phyloP scores from a whole-genome alignment of 257 asterid genomes.

The Penstemon davidsonii region DNA sequence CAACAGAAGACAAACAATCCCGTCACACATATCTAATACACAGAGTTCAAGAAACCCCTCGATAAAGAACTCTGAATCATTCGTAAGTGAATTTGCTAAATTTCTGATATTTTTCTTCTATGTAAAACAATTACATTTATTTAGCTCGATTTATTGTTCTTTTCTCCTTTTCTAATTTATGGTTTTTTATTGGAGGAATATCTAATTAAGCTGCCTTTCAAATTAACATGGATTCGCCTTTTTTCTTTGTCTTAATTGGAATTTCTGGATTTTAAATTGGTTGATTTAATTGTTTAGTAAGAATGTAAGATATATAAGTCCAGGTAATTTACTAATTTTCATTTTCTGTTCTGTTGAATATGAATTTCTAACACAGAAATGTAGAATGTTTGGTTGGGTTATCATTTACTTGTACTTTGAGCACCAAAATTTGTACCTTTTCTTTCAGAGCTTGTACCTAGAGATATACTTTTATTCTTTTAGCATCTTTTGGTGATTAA shows the following conservation, averaged over 20 bases:
- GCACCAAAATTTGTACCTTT: neutral
- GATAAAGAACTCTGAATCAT: slow-evolving; percentile 6
- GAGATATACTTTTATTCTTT: neutral
- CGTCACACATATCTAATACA: neutral
- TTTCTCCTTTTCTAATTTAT: neutral
- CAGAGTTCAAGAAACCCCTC: slow-evolving; percentile 18
- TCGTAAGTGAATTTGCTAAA: slow-evolving; percentile 32
- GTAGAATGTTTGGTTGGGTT: neutral
- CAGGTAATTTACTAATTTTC: neutral
- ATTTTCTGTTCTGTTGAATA: neutral
- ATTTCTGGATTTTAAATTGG: slow-evolving; percentile 19
- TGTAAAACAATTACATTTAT: neutral
- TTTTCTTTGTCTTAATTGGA: slow-evolving; percentile 21
- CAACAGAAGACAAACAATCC: slow-evolving; percentile 28
- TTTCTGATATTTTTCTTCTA: slow-evolving; percentile 6
- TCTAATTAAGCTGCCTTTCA: neutral
- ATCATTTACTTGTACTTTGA: slow-evolving; percentile 4
- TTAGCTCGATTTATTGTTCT: slow-evolving; percentile 15
- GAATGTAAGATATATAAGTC: neutral
- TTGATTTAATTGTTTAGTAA: slow-evolving; percentile 7
- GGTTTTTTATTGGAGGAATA: slow-evolving; percentile 7
- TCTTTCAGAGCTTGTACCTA: no score
- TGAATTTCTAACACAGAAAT: neutral
- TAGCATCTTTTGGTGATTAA: neutral
- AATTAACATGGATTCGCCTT: slow-evolving; percentile 21